Evolutionary conservation across 23 red algal species (phyloP), one percentile per base, ranked within the genome.

Genomic region (Gracilaria vermiculophylla): DNA sequence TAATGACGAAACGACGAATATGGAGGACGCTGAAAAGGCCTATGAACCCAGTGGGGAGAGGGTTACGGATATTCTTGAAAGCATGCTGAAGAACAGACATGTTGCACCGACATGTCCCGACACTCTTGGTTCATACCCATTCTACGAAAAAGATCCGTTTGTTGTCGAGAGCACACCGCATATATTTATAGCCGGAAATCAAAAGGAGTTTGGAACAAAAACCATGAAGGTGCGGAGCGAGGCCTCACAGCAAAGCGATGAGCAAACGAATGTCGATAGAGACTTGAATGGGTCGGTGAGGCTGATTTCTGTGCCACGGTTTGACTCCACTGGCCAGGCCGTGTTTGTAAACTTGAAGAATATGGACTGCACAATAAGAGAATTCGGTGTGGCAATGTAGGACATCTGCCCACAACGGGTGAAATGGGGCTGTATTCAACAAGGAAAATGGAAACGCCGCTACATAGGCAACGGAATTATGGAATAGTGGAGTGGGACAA

Each of bases 101-200:
- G 34, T 93, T 41, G 90, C 90, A 5, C 90, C 90, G 10, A 93
- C 90, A 60, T 81, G 76, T 51, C 90, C 90, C 12, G 90, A 93
- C 35, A 93, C 90, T 20, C 64, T 93, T 36, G 90, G 58, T 17
- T 76, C 79, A 28, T 93, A 75, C 57, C 90, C 90, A 19, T 93
- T 93, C 52, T 34, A 67, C 47, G 73, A 86, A 43, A 44, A 32
- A 2, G 90, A 93, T 56, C 90, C 90, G 35, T 93, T 93, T 64
- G 65, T 85, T 47, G 21, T 93, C 1, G 49, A 93, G 14, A 43
- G 20, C 66, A 79, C 71, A 29, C 90, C 90, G 48, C 80, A 93
- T 56, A 53, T 93, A 36, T 84, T 93, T 37, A 69, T 93, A 20
- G 78, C 69, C 2, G 90, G 80, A 19, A 83, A 83, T 52, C 90